Evolutionary conservation across 2,329 filamentous ascomycete species (phyloP).

Genomic region (Fusarium domesticum): DNA sequence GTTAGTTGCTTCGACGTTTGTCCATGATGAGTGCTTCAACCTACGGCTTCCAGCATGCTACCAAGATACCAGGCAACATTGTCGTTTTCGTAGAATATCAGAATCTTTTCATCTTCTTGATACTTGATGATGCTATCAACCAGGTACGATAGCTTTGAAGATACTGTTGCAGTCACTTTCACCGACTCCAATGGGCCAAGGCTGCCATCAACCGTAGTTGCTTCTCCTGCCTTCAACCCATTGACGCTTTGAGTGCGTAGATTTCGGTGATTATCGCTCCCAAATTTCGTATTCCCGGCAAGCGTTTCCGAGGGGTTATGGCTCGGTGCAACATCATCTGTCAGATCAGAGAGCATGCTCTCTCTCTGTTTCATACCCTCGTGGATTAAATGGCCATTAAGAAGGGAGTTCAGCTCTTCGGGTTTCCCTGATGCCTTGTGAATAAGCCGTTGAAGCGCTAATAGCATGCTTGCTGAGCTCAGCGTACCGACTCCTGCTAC

Average conservation of each 20-base stretch:
- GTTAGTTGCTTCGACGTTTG: slow-evolving; percentile 11
- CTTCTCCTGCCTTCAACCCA: slow-evolving; percentile 19
- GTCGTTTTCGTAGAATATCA: slow-evolving; percentile 89
- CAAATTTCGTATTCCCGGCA: slow-evolving; percentile 45
- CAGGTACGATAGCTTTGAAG: slow-evolving; percentile 83
- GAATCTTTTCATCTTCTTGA: slow-evolving; percentile 74
- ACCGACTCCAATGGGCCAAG: slow-evolving; percentile 54
- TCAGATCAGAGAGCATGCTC: slow-evolving; percentile 25
- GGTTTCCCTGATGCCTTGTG: slow-evolving; percentile 44
- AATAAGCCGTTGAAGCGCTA: slow-evolving; percentile 51
- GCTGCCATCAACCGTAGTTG: slow-evolving; percentile 22
- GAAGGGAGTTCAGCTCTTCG: slow-evolving; percentile 44
- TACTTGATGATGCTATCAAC: slow-evolving; percentile 68
- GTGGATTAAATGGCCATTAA: slow-evolving; percentile 45
- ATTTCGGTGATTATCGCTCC: slow-evolving; percentile 36
- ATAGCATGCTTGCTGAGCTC: slow-evolving; percentile 50
- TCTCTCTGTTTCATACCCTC: slow-evolving; percentile 38
- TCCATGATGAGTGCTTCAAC: slow-evolving; percentile 22
- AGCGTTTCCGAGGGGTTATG: slow-evolving; percentile 27
- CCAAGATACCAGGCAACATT: slow-evolving; percentile 85
- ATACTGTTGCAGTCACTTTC: slow-evolving; percentile 72
- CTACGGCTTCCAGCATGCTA: slow-evolving; percentile 70
- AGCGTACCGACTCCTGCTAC: slow-evolving; percentile 48
- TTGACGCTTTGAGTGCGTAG: slow-evolving; percentile 32
- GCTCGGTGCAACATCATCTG: slow-evolving; percentile 7